Evolutionary conservation across 2,329 filamentous ascomycete genomes (phyloP), one percentile per base, ranked within the genome.

Genomic region (Blastomyces emzantsi): DNA sequence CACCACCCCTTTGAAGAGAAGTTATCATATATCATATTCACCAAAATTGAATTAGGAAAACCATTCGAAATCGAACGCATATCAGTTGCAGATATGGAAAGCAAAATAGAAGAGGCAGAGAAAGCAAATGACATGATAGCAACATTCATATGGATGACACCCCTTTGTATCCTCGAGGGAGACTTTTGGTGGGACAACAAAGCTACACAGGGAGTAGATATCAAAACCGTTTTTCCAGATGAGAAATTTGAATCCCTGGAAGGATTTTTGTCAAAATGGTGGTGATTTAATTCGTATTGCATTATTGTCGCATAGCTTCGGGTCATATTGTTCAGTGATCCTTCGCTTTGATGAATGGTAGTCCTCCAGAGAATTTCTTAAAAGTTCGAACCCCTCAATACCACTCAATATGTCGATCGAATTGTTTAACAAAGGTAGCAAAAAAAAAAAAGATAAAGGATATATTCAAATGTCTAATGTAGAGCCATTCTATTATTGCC

Each of bases 101-200:
- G 19, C 22, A 61, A 55, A 54, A 41, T 25, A 8, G 49, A 41
- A 11, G 47, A 61, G 45, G 60, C 47, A 8, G 41, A 54, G 17
- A 61, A 55, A 55, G 30, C 60, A 22, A 61, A 61, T 3, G 47
- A 61, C 17, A 41, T 30, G n/a, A 54, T 61, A 9, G 49, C n/a
- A 22, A 43, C 52, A n/a, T 61, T 54, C 51, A 61, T 54, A 30
- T 61, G 60, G 49, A 33, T 5, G 1, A 52, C 45, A 22, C 47
- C 60, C 19, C 25, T 33, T 25, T 28, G 30, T 55, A 36, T 61
- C 25, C 47, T 61, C 3, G 60, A 47, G n/a, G 60, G 51, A 25
- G 47, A 61, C 7, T 52, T 54, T 54, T 49, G 60, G n/a, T 61
- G 60, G 60, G 60, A 43, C 17, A n/a, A 61, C 33, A 54, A 61